Evolutionary conservation across 2,329 filamentous ascomycete species (phyloP).

Genomic region (Lachnellula hyalina): DNA sequence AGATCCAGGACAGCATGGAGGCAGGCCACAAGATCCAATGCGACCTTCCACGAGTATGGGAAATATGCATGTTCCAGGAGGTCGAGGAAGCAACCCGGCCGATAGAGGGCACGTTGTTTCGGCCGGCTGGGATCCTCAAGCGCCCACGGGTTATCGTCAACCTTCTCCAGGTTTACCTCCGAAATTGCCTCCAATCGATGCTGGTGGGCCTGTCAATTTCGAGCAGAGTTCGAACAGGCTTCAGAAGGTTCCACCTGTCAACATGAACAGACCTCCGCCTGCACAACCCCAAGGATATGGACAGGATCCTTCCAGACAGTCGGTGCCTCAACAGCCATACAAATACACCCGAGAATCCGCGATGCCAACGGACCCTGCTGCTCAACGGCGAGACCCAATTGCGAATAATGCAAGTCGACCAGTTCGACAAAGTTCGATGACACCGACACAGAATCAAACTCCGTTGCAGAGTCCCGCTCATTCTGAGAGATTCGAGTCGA

Average conservation of each 20-base stretch:
- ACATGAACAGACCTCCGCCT: conserved; percentile 18
- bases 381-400: not conserved
- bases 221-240: conserved; percentile 12
- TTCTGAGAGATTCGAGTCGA: not conserved
- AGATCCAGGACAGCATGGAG: not conserved
- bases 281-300: conserved; percentile 3
- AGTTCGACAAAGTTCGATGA: conserved; percentile 22
- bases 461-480: conserved; percentile 13
- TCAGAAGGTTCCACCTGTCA: conserved; percentile 17
- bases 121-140: conserved; percentile 41
- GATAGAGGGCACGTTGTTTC: conserved; percentile 32
- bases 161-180: conserved; percentile 31
- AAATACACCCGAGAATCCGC: not conserved
- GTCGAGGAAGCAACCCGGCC: conserved; percentile 18
- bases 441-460: conserved; percentile 1
- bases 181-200: conserved; percentile 16
- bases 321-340: not conserved
- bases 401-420: conserved; percentile 16
- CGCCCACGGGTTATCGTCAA: conserved; percentile 37
- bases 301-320: conserved; percentile 8
- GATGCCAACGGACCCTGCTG: conserved; percentile 9
- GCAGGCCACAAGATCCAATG: conserved; percentile 25
- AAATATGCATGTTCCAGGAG: conserved; percentile 41
- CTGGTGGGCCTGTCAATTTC: conserved; percentile 17
- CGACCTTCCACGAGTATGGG: conserved; percentile 42